A percentile compares a stretch with the other conserved stretches of the same genome.
Conservation (phyloP, 352 stramenopile species). For the Poterioochromonas sp. region DNA sequence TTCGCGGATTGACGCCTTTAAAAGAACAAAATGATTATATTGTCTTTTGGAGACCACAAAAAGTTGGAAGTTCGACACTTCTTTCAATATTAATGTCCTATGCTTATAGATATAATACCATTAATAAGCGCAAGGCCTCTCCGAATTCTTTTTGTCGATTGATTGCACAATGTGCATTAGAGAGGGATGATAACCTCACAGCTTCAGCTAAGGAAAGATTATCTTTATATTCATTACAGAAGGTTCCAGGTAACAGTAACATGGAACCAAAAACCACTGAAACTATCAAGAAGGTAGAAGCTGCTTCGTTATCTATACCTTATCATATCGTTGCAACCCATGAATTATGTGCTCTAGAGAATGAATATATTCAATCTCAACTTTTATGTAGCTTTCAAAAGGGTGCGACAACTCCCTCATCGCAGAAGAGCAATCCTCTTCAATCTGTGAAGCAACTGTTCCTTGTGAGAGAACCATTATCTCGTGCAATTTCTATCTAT, state of each 20-base stretch:
- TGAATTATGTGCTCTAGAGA: slow-evolving; percentile 11
- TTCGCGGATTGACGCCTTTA: too few species aligned
- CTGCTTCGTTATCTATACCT: background rate
- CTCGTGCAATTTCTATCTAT: slow-evolving; percentile 18
- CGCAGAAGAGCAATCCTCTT: background rate
- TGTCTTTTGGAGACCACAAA: slow-evolving; percentile 28
- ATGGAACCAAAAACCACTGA: background rate
- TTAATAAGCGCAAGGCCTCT: background rate
- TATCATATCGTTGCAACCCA: slow-evolving; percentile 5
- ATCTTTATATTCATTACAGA: background rate
- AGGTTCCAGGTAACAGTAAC: background rate
- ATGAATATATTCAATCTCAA: background rate
- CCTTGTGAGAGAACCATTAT: slow-evolving; percentile 1
- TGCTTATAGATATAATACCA: slow-evolving; percentile 10
- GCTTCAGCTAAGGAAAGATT: background rate
- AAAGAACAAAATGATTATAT: background rate
- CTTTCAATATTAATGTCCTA: slow-evolving; percentile 19
- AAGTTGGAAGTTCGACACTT: background rate
- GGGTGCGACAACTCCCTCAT: background rate
- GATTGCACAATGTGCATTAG: background rate
- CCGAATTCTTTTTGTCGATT: background rate
- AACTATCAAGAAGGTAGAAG: background rate
- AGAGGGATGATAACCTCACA: background rate
- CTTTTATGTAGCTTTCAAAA: background rate
- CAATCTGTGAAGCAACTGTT: background rate